A percentile compares a stretch with the other conserved stretches of the same genome.
Conservation (phyloP, 768 basidiomycete species). For the Rossbeevera mucosa region DNA sequence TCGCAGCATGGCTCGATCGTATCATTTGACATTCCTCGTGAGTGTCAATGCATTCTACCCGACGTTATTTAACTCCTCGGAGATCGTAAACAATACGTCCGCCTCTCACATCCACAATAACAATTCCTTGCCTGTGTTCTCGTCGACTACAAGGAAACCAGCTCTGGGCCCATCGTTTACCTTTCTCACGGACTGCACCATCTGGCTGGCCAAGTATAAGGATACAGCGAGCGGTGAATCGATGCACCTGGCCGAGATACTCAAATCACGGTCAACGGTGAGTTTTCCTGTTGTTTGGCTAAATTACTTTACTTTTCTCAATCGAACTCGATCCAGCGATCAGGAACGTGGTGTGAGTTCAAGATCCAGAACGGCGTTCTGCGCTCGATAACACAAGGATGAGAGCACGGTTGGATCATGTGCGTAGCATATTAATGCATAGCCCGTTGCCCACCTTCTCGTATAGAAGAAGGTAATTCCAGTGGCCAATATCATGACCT, state of each 20-base stretch:
- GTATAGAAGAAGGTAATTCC: neutral
- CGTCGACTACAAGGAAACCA: conserved; percentile 50
- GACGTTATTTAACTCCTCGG: neutral
- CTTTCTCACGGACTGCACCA: conserved; percentile 63
- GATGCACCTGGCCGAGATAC: conserved; percentile 37
- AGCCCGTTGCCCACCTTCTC: neutral
- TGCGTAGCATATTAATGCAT: neutral
- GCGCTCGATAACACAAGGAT: conserved; percentile 3
- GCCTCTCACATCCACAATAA: conserved; percentile 27
- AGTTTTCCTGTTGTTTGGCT: neutral
- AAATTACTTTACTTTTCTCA: neutral
- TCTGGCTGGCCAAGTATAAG: conserved; percentile 54
- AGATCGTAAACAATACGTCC: conserved; percentile 64
- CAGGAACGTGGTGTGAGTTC: conserved; percentile 39
- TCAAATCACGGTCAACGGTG: conserved; percentile 43
- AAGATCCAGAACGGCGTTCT: conserved; percentile 33
- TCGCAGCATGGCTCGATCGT: conserved; percentile 42
- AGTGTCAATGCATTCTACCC: conserved; percentile 20
- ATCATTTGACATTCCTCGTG: conserved; percentile 51
- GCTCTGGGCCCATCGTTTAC: conserved; percentile 74
- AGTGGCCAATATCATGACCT: neutral
- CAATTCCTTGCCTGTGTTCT: conserved; percentile 33
- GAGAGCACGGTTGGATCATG: neutral
- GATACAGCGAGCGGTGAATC: conserved; percentile 13
- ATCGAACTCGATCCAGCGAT: conserved; percentile 26